These are phyloP conservation scores for Phytopythium sindhum DNA, from an alignment of 352 stramenopile genomes.

Conservation along the genomic window DNA sequence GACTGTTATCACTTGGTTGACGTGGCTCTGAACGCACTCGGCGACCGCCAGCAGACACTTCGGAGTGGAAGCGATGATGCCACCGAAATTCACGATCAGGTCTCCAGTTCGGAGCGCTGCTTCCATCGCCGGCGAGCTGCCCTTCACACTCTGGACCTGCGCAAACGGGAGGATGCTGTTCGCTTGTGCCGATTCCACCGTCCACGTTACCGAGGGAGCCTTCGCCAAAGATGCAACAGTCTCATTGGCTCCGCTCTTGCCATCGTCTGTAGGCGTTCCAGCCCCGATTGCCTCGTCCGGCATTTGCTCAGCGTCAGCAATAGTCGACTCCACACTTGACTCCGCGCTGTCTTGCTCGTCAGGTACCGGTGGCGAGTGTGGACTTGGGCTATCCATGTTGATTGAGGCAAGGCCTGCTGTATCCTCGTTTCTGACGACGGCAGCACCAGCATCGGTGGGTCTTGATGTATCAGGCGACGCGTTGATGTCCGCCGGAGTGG, in stretches of 20 bases:
- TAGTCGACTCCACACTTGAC: background rate
- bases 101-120: constrained; percentile 38
- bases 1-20: constrained; percentile 34
- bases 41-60: constrained; percentile 54
- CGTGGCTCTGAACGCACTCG: constrained; percentile 38
- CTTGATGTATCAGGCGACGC: background rate
- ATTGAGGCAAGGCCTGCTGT: background rate
- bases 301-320: background rate
- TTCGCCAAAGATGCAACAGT: background rate
- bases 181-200: constrained; percentile 3
- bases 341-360: background rate
- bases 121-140: constrained; percentile 41
- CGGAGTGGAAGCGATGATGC: constrained; percentile 35
- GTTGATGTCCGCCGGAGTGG: too few relatives aligned
- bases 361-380: background rate
- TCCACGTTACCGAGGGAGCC: background rate
- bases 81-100: constrained; percentile 48
- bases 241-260: background rate
- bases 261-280: background rate
- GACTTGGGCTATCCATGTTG: background rate
- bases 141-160: constrained; percentile 38
- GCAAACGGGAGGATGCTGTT: constrained; percentile 34
- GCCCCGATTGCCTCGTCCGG: background rate
- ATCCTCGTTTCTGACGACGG: too few relatives aligned
- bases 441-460: background rate